Evolutionary conservation across 1,139 yeast genomes (phyloP).

Genomic region (Zygotorulaspora mrakii): DNA sequence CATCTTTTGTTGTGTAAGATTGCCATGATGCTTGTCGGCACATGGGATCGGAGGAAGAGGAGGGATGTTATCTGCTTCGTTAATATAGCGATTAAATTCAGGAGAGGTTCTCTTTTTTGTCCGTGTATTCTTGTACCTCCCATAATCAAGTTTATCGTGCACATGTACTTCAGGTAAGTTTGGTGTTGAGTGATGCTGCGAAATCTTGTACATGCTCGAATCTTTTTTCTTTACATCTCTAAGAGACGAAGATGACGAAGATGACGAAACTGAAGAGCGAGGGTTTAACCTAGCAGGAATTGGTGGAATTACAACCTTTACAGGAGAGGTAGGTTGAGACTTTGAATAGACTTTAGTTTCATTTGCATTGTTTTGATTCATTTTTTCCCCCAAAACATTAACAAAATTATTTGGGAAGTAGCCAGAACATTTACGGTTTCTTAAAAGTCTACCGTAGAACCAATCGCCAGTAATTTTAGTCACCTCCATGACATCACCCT

Average conservation of each 20-base stretch:
- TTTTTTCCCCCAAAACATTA: constrained; percentile 45
- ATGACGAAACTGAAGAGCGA: constrained; percentile 10
- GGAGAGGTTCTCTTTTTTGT: constrained; percentile 3
- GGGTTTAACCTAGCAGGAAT: constrained; percentile 12
- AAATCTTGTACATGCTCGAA: constrained; percentile 3
- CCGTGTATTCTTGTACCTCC: constrained; percentile 1
- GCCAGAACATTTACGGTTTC: constrained; percentile 76
- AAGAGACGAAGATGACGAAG: constrained; percentile 1
- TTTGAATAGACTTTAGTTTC: constrained; percentile 5
- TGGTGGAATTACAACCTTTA: constrained; percentile 14
- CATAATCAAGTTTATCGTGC: constrained; percentile 1
- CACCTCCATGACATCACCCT: constrained; percentile 87
- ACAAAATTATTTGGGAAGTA: constrained; percentile 86
- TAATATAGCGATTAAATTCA: constrained; percentile 4
- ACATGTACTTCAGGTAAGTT: constrained; percentile 12
- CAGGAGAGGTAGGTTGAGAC: constrained; percentile 10
- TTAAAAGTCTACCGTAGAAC: constrained; percentile 80
- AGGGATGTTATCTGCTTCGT: constrained; percentile 16
- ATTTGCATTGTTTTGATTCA: constrained; percentile 14
- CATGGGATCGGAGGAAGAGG: constrained; percentile 33
- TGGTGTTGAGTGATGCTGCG: constrained; percentile 14
- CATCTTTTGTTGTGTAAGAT: constrained; percentile 12
- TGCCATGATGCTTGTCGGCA: constrained; percentile 15
- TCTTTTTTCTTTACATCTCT: neutral
- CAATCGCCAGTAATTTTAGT: constrained; percentile 82